Evolutionary conservation across 2,329 filamentous ascomycete species (phyloP).

Genomic region (Raffaelea albimanens): DNA sequence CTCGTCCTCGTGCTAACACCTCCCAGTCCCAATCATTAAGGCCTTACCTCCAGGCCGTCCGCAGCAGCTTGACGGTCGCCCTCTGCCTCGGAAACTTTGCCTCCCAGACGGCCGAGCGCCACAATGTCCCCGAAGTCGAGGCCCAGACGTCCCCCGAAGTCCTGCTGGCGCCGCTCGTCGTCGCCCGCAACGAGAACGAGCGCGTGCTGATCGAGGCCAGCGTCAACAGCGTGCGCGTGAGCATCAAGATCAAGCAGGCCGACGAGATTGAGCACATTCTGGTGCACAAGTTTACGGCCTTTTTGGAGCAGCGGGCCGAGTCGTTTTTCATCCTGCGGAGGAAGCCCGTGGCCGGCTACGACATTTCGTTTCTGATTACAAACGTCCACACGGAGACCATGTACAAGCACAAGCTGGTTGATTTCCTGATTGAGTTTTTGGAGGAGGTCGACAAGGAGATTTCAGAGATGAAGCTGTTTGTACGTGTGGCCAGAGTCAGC

Average conservation of each 20-base stretch:
- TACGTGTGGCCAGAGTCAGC: too few species aligned
- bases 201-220: slow-evolving; percentile 91
- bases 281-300: slow-evolving; percentile 96
- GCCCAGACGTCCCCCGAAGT: slow-evolving; percentile 88
- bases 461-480: slow-evolving; percentile 99
- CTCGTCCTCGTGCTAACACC: background rate
- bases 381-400: slow-evolving; percentile 99
- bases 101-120: slow-evolving; percentile 89
- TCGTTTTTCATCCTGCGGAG: slow-evolving; percentile 93
- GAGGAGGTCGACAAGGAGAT: slow-evolving; percentile 99
- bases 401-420: slow-evolving; percentile 97
- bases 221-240: slow-evolving; percentile 93
- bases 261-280: slow-evolving; percentile 98
- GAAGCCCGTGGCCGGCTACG: slow-evolving; percentile 97
- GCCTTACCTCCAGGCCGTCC: slow-evolving; percentile 92
- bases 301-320: slow-evolving; percentile 91
- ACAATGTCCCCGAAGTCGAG: slow-evolving; percentile 98
- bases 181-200: slow-evolving; percentile 95
- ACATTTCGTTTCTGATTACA: slow-evolving; percentile 97
- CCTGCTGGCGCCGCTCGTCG: slow-evolving; percentile 78
- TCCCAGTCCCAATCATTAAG: slow-evolving; percentile 85
- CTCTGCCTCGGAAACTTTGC: slow-evolving; percentile 95
- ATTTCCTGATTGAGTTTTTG: slow-evolving; percentile 99
- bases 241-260: slow-evolving; percentile 98
- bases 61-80: slow-evolving; percentile 86